Conservation (phyloP, 257 asterid species). For the Linderniella brevidens region DNA sequence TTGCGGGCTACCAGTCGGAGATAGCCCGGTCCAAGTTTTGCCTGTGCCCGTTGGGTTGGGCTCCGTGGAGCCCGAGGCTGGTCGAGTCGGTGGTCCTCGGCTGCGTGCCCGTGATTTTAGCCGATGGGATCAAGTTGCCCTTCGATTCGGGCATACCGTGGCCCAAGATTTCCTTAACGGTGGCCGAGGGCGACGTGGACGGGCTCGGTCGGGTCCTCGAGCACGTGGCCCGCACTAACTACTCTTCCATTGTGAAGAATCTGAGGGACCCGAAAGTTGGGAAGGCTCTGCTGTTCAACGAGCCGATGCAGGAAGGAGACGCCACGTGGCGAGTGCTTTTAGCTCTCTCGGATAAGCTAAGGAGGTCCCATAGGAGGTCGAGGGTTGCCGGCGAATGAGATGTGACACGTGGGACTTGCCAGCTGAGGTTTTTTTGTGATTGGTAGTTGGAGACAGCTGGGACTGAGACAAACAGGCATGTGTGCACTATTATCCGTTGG, state of each 20-base stretch:
- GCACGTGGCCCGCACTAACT: conserved; percentile 56
- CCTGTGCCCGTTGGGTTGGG: conserved; percentile 84
- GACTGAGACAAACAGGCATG: too few species aligned
- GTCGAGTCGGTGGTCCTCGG: conserved; percentile 81
- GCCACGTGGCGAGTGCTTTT: conserved; percentile 73
- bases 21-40: conserved; percentile 57
- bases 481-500: too few species aligned
- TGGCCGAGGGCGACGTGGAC: conserved; percentile 66
- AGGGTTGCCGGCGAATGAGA: conserved; percentile 24
- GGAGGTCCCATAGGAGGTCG: conserved; percentile 31
- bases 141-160: conserved; percentile 61
- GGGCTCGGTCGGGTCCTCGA: conserved; percentile 40
- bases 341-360: conserved; percentile 30
- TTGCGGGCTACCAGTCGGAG: conserved; percentile 68
- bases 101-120: conserved; percentile 75
- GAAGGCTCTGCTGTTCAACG: conserved; percentile 35
- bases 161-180: conserved; percentile 51
- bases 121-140: conserved; percentile 66
- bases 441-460: too few species aligned
- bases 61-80: conserved; percentile 92
- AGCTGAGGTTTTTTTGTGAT: conserved; percentile 7
- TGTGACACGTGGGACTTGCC: conserved; percentile 13
- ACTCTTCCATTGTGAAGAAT: conserved; percentile 39
- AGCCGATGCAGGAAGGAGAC: conserved; percentile 43
- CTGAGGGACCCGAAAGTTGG: conserved; percentile 41